phyloP scores from a whole-genome alignment of 768 basidiomycete species.

The Agaricus subrufescens region DNA sequence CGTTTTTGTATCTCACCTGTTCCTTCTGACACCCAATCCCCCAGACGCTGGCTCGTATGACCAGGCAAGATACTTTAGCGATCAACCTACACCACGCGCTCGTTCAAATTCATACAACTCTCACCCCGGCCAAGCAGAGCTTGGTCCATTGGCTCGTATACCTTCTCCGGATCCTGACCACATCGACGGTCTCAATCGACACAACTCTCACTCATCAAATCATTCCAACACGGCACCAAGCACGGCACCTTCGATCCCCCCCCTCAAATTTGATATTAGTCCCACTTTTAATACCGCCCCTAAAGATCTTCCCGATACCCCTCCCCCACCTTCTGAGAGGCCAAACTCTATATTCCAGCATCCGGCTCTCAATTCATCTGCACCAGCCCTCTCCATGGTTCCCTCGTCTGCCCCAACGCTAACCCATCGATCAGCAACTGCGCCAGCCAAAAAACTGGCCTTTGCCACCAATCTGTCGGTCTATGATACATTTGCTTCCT shows the following conservation, averaged over 20 bases:
- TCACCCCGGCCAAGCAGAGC: slow-evolving; percentile 47
- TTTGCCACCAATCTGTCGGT: slow-evolving; percentile 93
- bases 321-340: slow-evolving; percentile 37
- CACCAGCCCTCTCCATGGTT: slow-evolving; percentile 73
- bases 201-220: slow-evolving; percentile 50
- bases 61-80: slow-evolving; percentile 53
- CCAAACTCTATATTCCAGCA: slow-evolving; percentile 65
- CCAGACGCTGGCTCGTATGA: slow-evolving; percentile 66
- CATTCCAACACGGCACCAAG: slow-evolving; percentile 26
- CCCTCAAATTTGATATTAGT: slow-evolving; percentile 48
- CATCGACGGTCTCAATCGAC: slow-evolving; percentile 81
- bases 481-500: slow-evolving; percentile 92
- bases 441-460: slow-evolving; percentile 65
- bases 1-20: slow-evolving; percentile 1
- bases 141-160: slow-evolving; percentile 77
- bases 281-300: slow-evolving; percentile 17
- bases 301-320: slow-evolving; percentile 25
- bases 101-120: slow-evolving; percentile 83
- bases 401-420: slow-evolving; percentile 44
- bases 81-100: slow-evolving; percentile 44
- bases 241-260: slow-evolving; percentile 45
- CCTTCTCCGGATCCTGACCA: slow-evolving; percentile 83
- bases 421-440: slow-evolving; percentile 70
- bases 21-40: neutral
- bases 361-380: slow-evolving; percentile 83